Percentiles rank a stretch among this genome's conserved stretches.
phyloP scores from a whole-genome alignment of 805 yeast genomes.

The Saturnispora saitoi region DNA sequence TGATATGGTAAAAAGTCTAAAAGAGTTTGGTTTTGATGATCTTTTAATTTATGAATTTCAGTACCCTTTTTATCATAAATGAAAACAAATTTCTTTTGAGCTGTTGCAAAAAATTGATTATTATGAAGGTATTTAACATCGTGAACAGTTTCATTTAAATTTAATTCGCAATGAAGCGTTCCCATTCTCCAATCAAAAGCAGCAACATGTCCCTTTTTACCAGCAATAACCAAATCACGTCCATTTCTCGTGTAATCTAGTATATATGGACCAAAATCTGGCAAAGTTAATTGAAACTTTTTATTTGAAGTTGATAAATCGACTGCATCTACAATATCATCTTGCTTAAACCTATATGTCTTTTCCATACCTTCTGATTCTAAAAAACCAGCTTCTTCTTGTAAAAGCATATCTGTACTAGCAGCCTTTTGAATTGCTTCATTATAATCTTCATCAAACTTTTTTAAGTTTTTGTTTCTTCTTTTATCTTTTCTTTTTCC shows the following conservation, averaged over 20 bases:
- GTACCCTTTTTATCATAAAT: conserved; percentile 87
- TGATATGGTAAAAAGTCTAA: conserved; percentile 91
- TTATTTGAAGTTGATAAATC: conserved; percentile 71
- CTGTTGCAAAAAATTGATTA: conserved; percentile 91
- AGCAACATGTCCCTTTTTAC: conserved; percentile 91
- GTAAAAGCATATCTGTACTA: conserved; percentile 73
- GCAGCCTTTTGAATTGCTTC: conserved; percentile 80
- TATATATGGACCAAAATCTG: conserved; percentile 79
- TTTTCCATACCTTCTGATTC: conserved; percentile 96
- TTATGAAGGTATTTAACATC: conserved; percentile 87
- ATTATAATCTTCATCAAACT: conserved; percentile 61
- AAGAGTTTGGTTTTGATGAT: conserved; percentile 76
- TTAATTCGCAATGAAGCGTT: conserved; percentile 66
- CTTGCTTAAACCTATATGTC: conserved; percentile 77
- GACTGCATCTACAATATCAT: conserved; percentile 66
- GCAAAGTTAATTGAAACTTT: conserved; percentile 61
- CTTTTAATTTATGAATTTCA: conserved; percentile 85
- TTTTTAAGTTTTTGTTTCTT: conserved; percentile 36
- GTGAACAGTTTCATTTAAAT: conserved; percentile 80
- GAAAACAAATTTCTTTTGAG: conserved; percentile 90
- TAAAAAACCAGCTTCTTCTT: conserved; percentile 76
- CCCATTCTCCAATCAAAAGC: conserved; percentile 95
- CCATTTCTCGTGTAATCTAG: conserved; percentile 84
- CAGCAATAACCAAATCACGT: conserved; percentile 74
- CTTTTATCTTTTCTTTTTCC: conserved; percentile 1